Evolutionary conservation across 2,329 filamentous ascomycete species (phyloP).

Genomic region (Exophiala xenobiotica): DNA sequence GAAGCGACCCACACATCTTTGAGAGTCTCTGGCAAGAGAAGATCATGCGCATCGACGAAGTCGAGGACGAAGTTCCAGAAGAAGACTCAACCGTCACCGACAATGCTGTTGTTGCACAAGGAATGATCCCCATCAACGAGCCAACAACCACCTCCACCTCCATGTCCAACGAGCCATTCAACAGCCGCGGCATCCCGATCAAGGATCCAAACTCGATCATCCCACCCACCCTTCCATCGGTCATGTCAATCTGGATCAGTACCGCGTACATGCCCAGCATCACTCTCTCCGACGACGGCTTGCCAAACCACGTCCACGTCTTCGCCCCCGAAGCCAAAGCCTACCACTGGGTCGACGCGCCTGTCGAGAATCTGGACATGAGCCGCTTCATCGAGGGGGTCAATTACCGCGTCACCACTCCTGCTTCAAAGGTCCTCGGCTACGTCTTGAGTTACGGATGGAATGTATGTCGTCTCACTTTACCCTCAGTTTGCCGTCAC

Average conservation of each 20-base stretch:
- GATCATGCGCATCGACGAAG: slow-evolving; percentile 21
- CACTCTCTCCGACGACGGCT: background rate
- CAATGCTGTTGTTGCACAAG: no score
- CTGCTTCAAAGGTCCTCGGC: slow-evolving; percentile 8
- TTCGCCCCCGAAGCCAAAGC: background rate
- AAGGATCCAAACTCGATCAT: background rate
- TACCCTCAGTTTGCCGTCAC: no score
- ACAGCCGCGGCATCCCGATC: slow-evolving; percentile 4
- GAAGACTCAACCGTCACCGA: no score
- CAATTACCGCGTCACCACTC: slow-evolving; percentile 11
- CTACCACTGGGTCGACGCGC: slow-evolving; percentile 25
- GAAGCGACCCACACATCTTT: slow-evolving; percentile 19
- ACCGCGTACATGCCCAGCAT: background rate
- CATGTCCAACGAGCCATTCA: slow-evolving; percentile 17
- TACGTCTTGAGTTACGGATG: slow-evolving; percentile 26
- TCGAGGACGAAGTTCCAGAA: slow-evolving; percentile 4
- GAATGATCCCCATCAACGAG: background rate
- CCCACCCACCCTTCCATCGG: slow-evolving; percentile 9
- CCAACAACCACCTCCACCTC: background rate
- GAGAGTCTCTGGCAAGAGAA: slow-evolving; percentile 11
- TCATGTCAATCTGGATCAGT: slow-evolving; percentile 22
- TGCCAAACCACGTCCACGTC: background rate
- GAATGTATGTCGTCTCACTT: slow-evolving; percentile 6
- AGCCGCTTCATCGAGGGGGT: slow-evolving; percentile 16
- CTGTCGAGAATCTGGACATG: slow-evolving; percentile 9